phyloP scores from a whole-genome alignment of 139 green algal species.

The Auxenochlorella pyrenoidosa region DNA sequence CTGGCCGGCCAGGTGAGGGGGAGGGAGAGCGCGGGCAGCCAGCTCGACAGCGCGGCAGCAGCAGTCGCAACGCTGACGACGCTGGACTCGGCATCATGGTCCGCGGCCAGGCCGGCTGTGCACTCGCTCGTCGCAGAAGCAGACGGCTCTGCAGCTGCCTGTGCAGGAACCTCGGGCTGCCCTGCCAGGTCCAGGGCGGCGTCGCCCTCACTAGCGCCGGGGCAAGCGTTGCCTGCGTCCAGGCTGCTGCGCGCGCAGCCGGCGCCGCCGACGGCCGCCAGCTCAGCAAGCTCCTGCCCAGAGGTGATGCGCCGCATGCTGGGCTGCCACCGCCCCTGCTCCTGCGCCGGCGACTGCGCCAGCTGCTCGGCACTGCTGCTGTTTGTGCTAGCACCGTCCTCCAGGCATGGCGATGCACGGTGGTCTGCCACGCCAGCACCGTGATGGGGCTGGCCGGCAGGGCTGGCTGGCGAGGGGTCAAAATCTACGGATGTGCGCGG shows the following conservation, averaged over 20 bases:
- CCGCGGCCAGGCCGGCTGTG: not conserved
- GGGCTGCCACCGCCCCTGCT: not conserved
- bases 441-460: not conserved
- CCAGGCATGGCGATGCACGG: not conserved
- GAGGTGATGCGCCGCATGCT: constrained; percentile 40
- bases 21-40: constrained; percentile 26
- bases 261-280: not conserved
- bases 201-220: not conserved
- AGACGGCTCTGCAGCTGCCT: not conserved
- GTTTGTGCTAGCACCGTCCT: not conserved
- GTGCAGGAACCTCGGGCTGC: not conserved
- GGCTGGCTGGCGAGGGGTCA: not conserved
- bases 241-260: not conserved
- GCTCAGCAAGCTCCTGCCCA: constrained; percentile 31
- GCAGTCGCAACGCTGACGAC: not conserved
- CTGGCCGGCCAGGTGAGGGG: constrained; percentile 35
- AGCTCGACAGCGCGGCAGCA: not conserved
- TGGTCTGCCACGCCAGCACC: constrained; percentile 10
- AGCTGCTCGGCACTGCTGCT: not conserved
- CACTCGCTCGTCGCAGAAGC: not conserved
- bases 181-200: not conserved
- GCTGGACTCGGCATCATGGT: not conserved
- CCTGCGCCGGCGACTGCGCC: not conserved
- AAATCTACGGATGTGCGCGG: constrained; percentile 25
- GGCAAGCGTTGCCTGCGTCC: not conserved